These are phyloP conservation scores for Fusarium pseudocircinatum DNA, from an alignment of 2,329 filamentous ascomycete genomes.

Conservation along the genomic window DNA sequence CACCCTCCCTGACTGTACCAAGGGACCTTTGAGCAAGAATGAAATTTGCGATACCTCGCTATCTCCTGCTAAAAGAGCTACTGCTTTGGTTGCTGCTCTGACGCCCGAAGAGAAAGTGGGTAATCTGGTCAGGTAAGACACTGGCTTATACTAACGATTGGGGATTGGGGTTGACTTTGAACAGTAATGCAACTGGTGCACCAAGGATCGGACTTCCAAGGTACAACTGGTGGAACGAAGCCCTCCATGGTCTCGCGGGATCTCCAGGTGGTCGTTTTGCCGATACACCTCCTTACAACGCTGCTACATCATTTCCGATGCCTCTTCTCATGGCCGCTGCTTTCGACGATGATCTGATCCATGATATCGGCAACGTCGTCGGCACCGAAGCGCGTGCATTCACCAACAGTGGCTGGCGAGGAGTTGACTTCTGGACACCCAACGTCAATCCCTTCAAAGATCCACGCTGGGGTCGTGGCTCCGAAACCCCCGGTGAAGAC, in stretches of 20 bases:
- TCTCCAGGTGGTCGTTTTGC: neutral
- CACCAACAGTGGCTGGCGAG: neutral
- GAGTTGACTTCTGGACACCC: slow-evolving; percentile 1
- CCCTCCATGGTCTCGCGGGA: neutral
- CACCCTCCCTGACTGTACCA: neutral
- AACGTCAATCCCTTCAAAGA: slow-evolving; percentile 13
- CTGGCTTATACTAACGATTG: fast-evolving
- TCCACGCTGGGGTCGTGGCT: slow-evolving; percentile 2
- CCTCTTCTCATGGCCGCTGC: neutral
- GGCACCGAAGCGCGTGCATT: neutral
- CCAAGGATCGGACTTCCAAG: neutral
- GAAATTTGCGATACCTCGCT: neutral
- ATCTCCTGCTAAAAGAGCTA: neutral
- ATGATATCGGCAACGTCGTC: neutral
- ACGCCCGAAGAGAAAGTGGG: neutral
- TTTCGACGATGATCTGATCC: neutral
- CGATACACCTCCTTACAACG: neutral
- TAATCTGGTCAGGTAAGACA: neutral
- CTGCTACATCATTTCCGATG: neutral
- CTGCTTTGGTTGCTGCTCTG: neutral
- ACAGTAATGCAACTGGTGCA: neutral
- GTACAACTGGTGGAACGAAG: slow-evolving; percentile 22
- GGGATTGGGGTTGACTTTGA: fast-evolving
- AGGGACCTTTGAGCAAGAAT: neutral
- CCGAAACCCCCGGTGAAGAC: slow-evolving; percentile 6